Evolutionary conservation across 768 basidiomycete genomes (phyloP).

Genomic region (Tulasnella sp.): DNA sequence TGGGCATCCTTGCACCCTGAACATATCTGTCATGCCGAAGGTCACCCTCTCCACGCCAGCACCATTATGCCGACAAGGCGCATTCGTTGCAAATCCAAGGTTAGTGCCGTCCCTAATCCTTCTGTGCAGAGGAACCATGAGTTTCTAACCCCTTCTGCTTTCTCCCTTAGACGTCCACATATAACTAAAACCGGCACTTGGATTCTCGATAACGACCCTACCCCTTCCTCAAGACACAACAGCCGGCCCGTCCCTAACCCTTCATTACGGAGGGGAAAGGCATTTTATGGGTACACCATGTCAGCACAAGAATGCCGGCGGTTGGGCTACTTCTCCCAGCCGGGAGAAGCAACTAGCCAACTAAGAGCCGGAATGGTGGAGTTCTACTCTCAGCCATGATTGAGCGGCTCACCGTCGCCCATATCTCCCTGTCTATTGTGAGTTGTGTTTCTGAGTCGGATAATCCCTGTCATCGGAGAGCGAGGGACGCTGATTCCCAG

Average conservation of each 20-base stretch:
- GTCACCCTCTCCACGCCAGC: neutral
- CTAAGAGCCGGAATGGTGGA: neutral
- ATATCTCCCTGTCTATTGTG: neutral
- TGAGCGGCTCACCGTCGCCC: too few species aligned
- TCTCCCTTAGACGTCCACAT: neutral
- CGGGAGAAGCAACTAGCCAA: neutral
- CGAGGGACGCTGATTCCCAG: neutral
- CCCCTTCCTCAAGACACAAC: neutral
- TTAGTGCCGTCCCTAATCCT: neutral
- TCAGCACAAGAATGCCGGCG: neutral
- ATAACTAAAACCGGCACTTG: neutral
- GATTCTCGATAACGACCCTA: neutral
- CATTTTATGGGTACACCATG: neutral
- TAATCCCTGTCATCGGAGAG: too few species aligned
- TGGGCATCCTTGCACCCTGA: neutral
- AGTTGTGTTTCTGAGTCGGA: neutral
- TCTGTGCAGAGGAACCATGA: neutral
- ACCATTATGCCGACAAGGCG: neutral
- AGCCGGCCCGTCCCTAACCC: neutral
- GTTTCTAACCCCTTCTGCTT: neutral
- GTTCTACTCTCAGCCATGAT: conserved; percentile 5
- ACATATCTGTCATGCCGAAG: neutral
- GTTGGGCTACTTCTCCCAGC: neutral
- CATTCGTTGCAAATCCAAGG: neutral
- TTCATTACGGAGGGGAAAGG: neutral